Percentiles rank a stretch among this genome's conserved stretches.
Conservation (phyloP, 441 rosid species). For the Populus tomentosa region DNA sequence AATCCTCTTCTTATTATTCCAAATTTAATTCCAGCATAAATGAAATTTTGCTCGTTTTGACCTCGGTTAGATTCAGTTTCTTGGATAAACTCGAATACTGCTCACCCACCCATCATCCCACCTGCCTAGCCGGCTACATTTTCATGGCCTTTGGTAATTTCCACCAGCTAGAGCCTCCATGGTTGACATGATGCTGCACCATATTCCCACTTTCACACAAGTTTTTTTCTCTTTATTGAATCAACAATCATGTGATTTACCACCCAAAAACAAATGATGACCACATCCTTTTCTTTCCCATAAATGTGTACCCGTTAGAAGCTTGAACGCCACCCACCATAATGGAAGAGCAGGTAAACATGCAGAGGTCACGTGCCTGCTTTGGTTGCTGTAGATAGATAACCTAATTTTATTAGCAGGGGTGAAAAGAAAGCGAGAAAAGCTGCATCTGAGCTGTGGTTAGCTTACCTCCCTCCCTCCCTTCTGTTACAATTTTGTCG, state of each 20-base stretch:
- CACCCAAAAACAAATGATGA: not conserved
- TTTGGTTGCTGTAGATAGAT: no score
- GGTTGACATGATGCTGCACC: not conserved
- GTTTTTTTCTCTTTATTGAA: no score
- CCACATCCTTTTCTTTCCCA: not conserved
- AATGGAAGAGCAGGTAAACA: not conserved
- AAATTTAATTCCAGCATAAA: no score
- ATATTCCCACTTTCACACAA: no score
- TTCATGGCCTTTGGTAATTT: not conserved
- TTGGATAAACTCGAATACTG: no score
- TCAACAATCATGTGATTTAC: not conserved
- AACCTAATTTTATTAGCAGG: not conserved
- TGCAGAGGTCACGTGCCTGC: not conserved
- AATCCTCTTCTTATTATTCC: no score
- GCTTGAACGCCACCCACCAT: not conserved
- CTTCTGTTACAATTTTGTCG: not conserved
- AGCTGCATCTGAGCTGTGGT: not conserved
- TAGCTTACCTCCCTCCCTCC: not conserved
- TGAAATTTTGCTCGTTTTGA: no score
- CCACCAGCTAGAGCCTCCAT: not conserved
- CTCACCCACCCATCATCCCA: no score
- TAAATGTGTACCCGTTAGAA: not conserved
- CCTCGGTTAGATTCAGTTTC: no score
- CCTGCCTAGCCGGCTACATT: no score
- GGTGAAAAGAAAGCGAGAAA: not conserved